Conservation (phyloP, 352 stramenopile genomes). For the Phytophthora gonapodyides region DNA sequence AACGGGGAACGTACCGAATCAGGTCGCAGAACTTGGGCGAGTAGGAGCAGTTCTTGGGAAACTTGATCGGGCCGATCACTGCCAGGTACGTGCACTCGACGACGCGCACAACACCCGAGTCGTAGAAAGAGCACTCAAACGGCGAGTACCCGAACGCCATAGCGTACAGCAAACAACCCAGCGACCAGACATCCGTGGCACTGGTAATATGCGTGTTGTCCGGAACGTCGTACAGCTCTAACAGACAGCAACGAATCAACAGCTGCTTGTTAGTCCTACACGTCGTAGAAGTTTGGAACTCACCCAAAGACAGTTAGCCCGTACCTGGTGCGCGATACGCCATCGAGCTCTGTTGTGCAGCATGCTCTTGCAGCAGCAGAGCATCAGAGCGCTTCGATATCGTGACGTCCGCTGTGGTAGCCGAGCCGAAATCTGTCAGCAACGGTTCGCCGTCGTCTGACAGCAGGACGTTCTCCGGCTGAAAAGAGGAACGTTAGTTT, state of each 20-base stretch:
- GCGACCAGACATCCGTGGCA: slow-evolving; percentile 86
- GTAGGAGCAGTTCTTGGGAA: slow-evolving; percentile 63
- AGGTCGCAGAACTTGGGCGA: slow-evolving; percentile 70
- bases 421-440: slow-evolving; percentile 90
- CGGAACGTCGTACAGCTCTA: slow-evolving; percentile 89
- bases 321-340: slow-evolving; percentile 86
- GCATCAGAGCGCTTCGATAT: slow-evolving; percentile 79
- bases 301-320: background rate
- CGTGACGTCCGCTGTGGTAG: slow-evolving; percentile 60
- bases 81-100: slow-evolving; percentile 88
- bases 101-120: slow-evolving; percentile 64
- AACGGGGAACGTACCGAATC: slow-evolving; percentile 53
- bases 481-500: slow-evolving; percentile 2
- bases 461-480: slow-evolving; percentile 90
- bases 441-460: slow-evolving; percentile 77
- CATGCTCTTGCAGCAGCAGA: slow-evolving; percentile 82
- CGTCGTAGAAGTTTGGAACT: background rate
- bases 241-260: background rate
- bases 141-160: slow-evolving; percentile 91
- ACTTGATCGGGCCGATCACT: slow-evolving; percentile 86
- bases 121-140: slow-evolving; percentile 87
- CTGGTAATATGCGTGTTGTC: slow-evolving; percentile 72
- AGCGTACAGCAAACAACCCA: slow-evolving; percentile 89
- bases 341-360: slow-evolving; percentile 87
- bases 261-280: slow-evolving; percentile 7